Evolutionary conservation across 2,329 filamentous ascomycete species (phyloP), one percentile per base, ranked within the genome.

Genomic region (Epichloe sp.): DNA sequence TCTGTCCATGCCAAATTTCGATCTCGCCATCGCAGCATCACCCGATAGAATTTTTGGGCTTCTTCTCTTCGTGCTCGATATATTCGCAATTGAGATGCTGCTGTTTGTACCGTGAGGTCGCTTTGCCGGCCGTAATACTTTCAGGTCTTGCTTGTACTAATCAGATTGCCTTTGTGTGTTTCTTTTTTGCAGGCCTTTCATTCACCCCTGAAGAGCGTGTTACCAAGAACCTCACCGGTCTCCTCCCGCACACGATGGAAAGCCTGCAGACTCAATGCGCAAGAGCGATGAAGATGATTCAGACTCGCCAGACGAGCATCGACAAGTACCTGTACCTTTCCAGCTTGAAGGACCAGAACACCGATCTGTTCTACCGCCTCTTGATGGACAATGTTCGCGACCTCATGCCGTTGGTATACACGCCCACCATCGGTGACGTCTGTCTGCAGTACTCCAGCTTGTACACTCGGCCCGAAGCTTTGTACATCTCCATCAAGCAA

Each of bases 401-500:
- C 61, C 72, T 91, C 58, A 90, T 88, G 71, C 87, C 87, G 47
- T 73, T 91, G 57, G 87, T 93, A 61, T 93, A 93, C 73, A 93
- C 87, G 17, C 87, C 87, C 44, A 90, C 86, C 63, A 89, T 98
- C 61, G 93, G 93, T 62, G 91, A 97, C 67, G 93, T 95, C 58
- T 98, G 93, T 73, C 76, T 95, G 65, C 85, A 91, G 71, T 98
- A 95, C 80, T 95, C 90, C 40, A 88, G 91, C 62, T 81, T 97
- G 60, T 97, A 95, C 75, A 94, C 90, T 54, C 86, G 90, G 59
- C 90, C 93, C 21, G 93, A 97, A 76, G 89, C 86, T 57, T 79
- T 97, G 70, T 98, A 97, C 74, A 86, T 98, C 57, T 96, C 90
- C 54, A 96, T 88, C 71, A 86, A 88, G 70, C 91, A 98, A 74